phyloP scores from a whole-genome alignment of 805 yeast species.

The Yamadazyma nakazawae region DNA sequence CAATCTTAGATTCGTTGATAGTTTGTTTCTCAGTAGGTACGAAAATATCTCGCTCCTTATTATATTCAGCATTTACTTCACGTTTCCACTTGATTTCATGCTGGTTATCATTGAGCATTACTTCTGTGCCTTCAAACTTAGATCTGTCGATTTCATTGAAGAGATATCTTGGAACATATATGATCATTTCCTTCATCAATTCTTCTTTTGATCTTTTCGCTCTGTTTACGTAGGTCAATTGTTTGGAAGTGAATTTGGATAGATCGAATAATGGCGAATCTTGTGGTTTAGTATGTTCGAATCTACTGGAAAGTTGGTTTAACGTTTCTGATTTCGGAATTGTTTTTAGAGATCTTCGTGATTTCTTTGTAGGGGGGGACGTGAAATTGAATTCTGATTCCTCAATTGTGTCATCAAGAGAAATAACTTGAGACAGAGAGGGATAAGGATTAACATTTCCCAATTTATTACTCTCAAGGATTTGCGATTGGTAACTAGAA shows the following conservation, averaged over 20 bases:
- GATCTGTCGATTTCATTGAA: constrained; percentile 24
- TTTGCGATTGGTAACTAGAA: no score
- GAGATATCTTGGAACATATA: constrained; percentile 35
- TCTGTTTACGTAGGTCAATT: constrained; percentile 33
- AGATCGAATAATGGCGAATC: constrained; percentile 5
- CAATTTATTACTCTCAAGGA: background rate
- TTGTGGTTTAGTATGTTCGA: background rate
- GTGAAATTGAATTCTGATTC: constrained; percentile 4
- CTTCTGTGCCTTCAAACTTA: constrained; percentile 3
- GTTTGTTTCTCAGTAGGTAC: constrained; percentile 47
- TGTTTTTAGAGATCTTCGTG: background rate
- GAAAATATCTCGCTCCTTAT: constrained; percentile 47
- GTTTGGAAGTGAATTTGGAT: constrained; percentile 23
- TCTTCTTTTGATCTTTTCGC: constrained; percentile 47
- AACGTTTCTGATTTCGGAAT: background rate
- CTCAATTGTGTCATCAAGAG: constrained; percentile 4
- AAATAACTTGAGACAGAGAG: background rate
- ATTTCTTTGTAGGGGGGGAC: background rate
- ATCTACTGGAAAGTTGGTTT: background rate
- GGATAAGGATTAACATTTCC: background rate
- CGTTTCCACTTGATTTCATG: constrained; percentile 53
- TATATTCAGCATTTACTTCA: constrained; percentile 46
- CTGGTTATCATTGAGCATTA: background rate
- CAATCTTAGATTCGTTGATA: constrained; percentile 41
- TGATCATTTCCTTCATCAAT: constrained; percentile 47